A percentile compares a stretch with the other conserved stretches of the same genome.
Conservation (phyloP, 805 yeast genomes). For the Barnettozyma wickerhamii region DNA sequence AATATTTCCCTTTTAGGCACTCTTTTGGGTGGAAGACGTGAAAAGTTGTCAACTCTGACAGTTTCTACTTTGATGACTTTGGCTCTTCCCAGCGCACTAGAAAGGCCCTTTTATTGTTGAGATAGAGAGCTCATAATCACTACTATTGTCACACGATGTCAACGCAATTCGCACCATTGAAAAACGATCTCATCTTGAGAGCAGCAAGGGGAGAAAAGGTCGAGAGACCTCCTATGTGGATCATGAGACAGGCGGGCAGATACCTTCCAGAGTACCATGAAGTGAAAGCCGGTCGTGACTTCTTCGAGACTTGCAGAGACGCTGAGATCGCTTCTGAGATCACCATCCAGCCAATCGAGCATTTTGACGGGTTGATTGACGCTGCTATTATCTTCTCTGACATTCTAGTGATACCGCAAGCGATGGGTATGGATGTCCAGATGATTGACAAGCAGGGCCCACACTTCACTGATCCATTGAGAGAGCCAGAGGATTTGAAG, state of each 20-base stretch:
- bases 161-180: constrained; percentile 67
- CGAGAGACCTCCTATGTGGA: constrained; percentile 98
- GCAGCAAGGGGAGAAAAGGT: constrained; percentile 87
- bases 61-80: too few species aligned
- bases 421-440: constrained; percentile 92
- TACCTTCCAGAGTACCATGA: constrained; percentile 87
- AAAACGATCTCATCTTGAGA: constrained; percentile 86
- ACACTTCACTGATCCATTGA: constrained; percentile 81
- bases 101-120: too few species aligned
- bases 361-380: constrained; percentile 83
- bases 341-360: constrained; percentile 93
- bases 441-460: constrained; percentile 97
- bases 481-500: constrained; percentile 63
- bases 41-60: too few species aligned
- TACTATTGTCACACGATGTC: too few species aligned
- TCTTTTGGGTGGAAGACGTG: too few species aligned
- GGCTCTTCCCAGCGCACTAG: too few species aligned
- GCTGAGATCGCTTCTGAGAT: constrained; percentile 91
- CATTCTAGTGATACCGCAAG: constrained; percentile 94
- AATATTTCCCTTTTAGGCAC: too few species aligned
- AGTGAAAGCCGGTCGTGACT: constrained; percentile 81
- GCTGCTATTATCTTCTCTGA: constrained; percentile 97
- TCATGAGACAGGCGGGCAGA: constrained; percentile 98
- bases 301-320: constrained; percentile 92
- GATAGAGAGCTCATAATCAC: too few species aligned